These are phyloP conservation scores for Pseudogymnoascus sp. DNA, from an alignment of 2,329 filamentous ascomycete species.

Conservation along the genomic window DNA sequence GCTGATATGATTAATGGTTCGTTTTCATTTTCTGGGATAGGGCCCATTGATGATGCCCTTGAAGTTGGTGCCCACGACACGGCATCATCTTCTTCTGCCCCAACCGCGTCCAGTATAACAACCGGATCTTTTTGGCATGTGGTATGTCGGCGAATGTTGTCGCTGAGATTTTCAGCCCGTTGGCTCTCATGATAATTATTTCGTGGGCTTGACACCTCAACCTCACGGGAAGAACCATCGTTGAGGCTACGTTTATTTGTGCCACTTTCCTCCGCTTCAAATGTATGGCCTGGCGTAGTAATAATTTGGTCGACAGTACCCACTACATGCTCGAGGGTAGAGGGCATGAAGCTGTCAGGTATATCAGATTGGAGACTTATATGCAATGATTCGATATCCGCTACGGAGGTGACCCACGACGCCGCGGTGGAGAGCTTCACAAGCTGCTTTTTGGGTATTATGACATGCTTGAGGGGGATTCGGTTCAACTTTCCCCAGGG, in stretches of 20 bases:
- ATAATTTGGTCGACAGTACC: not conserved
- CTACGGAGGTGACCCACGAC: not conserved
- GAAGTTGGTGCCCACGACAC: not conserved
- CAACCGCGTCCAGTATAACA: not conserved
- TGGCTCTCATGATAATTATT: not conserved
- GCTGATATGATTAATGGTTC: not conserved
- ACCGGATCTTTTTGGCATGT: not conserved
- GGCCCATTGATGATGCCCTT: not conserved
- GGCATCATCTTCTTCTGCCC: not conserved
- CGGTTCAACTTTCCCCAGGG: not conserved
- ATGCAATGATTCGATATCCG: not conserved
- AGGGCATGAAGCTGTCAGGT: not conserved
- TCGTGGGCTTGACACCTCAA: not conserved
- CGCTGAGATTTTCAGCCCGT: not conserved
- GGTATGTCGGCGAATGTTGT: not conserved
- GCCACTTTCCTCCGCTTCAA: not conserved
- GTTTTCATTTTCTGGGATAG: not conserved
- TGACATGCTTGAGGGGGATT: not conserved
- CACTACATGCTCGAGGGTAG: not conserved
- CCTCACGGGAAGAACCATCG: not conserved
- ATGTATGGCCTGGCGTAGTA: not conserved
- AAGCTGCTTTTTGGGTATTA: not conserved
- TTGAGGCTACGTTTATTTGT: not conserved
- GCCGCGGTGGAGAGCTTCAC: not conserved
- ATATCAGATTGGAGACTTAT: not conserved